Conservation (phyloP, 345 rosid species). For the Melastoma malabathricum region DNA sequence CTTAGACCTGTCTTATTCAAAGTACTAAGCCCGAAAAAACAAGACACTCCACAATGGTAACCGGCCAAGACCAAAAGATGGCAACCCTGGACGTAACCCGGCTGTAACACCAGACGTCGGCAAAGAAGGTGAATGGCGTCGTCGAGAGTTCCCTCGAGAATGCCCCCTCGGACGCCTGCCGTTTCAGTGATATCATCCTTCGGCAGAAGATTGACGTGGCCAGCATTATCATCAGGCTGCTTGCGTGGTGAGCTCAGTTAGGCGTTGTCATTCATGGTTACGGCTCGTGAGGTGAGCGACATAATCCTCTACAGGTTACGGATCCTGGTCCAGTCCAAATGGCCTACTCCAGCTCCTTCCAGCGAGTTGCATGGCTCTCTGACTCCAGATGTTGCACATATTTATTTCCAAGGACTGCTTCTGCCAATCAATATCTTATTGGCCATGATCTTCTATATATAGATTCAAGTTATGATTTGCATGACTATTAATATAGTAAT, state of each 20-base stretch:
- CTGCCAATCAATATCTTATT: too few species aligned
- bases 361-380: constrained; percentile 24
- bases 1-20: too few species aligned
- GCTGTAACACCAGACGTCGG: constrained; percentile 2
- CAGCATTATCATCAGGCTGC: constrained; percentile 29
- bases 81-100: neutral
- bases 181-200: constrained; percentile 1
- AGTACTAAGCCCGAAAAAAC: too few species aligned
- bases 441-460: too few species aligned
- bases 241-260: constrained; percentile 38
- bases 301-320: constrained; percentile 49
- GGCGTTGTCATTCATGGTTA: constrained; percentile 53
- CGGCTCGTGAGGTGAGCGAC: constrained; percentile 48
- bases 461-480: too few species aligned
- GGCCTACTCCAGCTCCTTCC: constrained; percentile 70
- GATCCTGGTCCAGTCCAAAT: constrained; percentile 49
- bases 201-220: constrained; percentile 25
- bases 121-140: constrained; percentile 9
- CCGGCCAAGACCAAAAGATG: too few species aligned
- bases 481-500: too few species aligned
- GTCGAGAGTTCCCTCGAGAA: constrained; percentile 8
- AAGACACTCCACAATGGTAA: too few species aligned
- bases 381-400: constrained; percentile 5
- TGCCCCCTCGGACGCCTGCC: neutral
- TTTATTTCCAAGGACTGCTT: constrained; percentile 1